Evolutionary conservation across 2,329 filamentous ascomycete species (phyloP).

Genomic region (Claviceps maximensis): DNA sequence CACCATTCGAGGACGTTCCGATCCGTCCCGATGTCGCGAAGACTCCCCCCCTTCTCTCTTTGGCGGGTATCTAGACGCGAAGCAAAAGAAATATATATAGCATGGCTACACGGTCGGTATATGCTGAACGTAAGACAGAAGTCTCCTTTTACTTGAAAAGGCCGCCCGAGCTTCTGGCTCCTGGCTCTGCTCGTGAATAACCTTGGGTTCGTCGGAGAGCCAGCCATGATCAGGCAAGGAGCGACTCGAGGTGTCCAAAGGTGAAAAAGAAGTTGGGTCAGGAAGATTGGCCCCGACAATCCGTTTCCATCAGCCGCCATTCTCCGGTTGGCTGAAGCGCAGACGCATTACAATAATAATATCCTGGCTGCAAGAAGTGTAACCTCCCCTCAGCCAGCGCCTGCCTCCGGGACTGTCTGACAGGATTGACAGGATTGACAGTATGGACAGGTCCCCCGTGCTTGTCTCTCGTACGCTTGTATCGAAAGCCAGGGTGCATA

Average conservation of each 20-base stretch:
- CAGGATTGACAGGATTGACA: background rate
- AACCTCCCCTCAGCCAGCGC: background rate
- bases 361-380: constrained; percentile 4
- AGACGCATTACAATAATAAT: background rate
- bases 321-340: constrained; percentile 4
- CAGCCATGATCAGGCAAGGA: too few species aligned
- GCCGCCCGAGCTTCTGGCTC: background rate
- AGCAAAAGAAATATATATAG: background rate
- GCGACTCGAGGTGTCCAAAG: background rate
- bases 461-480: background rate
- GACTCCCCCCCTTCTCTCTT: background rate
- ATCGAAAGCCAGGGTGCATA: background rate
- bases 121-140: background rate
- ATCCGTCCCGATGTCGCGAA: background rate
- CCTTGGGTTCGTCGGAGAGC: background rate
- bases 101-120: background rate
- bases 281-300: background rate
- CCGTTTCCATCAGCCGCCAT: constrained; percentile 1
- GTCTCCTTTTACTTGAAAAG: background rate
- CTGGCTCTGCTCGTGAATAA: background rate
- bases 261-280: background rate
- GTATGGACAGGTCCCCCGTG: background rate
- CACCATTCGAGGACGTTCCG: background rate
- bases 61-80: background rate
- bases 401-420: constrained; percentile 5